Evolutionary conservation across 192 early-diverging fungal species (phyloP), one percentile per base, ranked within the genome.

Genomic region (Podila epicladia): DNA sequence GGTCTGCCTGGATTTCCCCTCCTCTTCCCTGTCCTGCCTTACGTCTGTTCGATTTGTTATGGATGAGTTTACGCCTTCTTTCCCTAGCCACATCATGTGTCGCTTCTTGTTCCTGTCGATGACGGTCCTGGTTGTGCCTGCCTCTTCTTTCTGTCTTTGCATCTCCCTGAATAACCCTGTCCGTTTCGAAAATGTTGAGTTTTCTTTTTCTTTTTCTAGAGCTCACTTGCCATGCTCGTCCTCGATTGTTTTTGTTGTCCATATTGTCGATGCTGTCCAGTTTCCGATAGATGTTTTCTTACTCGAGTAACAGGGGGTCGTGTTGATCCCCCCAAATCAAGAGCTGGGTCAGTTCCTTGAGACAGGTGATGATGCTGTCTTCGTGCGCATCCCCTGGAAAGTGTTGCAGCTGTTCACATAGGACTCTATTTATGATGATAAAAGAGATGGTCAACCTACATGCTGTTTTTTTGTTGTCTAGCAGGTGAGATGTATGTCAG

Each of bases 301-400:
- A 80, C 77, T 80, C 77, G n/a, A 73, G 66, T 20, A 83, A 50
- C 5, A 58, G 62, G n/a, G 58, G 64, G 50, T 72, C 67, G 76
- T 80, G 65, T 24, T 72, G 64, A 72, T 73, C 74, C 17, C 83
- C 83, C 83, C 83, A 84, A 50, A 84, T 75, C 64, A 84, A 72
- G 68, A 84, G 64, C 45, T 84, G 83, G 11, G 83, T 84, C 58
- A 84, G 64, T 55, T 84, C 83, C 37, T 76, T 84, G 12, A 84
- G 58, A 24, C 73, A 64, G 53, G 69, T 75, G 61, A 82, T 51
- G 20, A 82, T 66, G 41, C 32, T 72, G 3, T 75, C 83, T 29
- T 82, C 83, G 49, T 75, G 75, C n/a, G 64, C 76, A 76, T 83
- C 70, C 58, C 50, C 59, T 72, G 69, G 35, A 53, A 72, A 67